Evolutionary conservation across 2,329 filamentous ascomycete species (phyloP).

Genomic region (Fusarium ambrosium): DNA sequence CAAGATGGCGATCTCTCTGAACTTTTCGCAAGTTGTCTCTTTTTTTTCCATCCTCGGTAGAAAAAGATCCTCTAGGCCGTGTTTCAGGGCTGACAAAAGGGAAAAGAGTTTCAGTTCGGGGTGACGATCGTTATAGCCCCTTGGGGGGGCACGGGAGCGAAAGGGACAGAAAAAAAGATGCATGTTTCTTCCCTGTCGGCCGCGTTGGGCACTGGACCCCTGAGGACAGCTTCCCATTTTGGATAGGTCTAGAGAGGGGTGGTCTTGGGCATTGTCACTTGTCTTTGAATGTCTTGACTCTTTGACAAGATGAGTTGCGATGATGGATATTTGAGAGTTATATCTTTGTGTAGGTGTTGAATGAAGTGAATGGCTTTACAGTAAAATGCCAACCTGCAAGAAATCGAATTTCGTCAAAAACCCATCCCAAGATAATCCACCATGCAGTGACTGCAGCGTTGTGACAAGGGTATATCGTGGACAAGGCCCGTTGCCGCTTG

Average conservation of each 20-base stretch:
- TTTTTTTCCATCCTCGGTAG: neutral
- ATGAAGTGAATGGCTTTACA: neutral
- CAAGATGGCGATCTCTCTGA: neutral
- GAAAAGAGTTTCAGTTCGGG: constrained; percentile 3
- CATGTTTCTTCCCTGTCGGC: neutral
- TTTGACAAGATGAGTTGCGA: neutral
- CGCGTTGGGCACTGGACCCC: constrained; percentile 12
- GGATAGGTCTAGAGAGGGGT: neutral
- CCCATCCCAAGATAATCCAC: constrained; percentile 2
- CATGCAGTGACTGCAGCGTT: constrained; percentile 18
- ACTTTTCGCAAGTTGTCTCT: neutral
- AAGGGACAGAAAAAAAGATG: neutral
- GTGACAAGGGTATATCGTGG: constrained; percentile 19
- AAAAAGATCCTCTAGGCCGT: neutral
- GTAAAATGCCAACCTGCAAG: neutral
- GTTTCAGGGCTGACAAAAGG: neutral
- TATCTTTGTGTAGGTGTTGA: neutral
- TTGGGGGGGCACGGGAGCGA: neutral
- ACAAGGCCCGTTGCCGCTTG: constrained; percentile 4
- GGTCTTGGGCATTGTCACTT: neutral
- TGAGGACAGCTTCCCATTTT: constrained; percentile 11
- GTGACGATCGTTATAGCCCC: constrained; percentile 31
- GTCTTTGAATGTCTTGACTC: neutral
- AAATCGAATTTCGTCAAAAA: constrained; percentile 11
- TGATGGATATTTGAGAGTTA: neutral